Base-by-base conservation (phyloP, 768 basidiomycete genomes). In the Gymnopilus dilepis region DNA sequence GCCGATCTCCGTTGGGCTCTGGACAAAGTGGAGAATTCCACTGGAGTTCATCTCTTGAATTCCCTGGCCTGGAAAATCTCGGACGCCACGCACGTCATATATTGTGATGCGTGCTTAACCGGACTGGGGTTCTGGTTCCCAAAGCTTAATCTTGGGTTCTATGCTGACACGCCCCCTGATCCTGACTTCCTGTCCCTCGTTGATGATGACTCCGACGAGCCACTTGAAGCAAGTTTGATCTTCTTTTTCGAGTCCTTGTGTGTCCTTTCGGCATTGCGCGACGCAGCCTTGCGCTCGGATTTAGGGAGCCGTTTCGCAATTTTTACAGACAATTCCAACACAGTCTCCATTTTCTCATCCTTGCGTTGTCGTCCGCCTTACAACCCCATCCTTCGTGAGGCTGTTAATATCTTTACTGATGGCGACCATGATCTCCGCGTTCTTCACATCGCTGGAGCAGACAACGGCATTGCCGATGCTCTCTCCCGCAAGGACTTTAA, bases 1-100 rank as follows among this genome's bases (percentile, higher is more conserved):
- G 26, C 45, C 0, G 77, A 81, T 19, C 58, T 79, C 7, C 0
- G 0, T 0, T 84, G 82, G 82, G 62, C 77, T 1, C 50, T 48
- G 0, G 28, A 67, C 9, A 72, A 74, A 43, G 11, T 81, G 0
- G 11, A 58, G 0, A 0, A 1, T 0, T 65, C 67, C 0, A 8
- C 43, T 7, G 76, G 77, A 0, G 58, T 79, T 6, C 60, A 47
- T 4, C 12, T 76, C 3, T 37, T 77, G 3, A 24, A 66, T 1
- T 60, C 70, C 0, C 12, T 56, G 0, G 59, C 57, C 0, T 75
- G 75, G 72, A 4, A 0, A 9, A 0, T 60, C 8, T 74, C 73
- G 1, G 5, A 52, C 1, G 60, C 2, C 34, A 0, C 63, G 67
- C 1, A 59, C 65, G 56, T 55, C 13, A 40, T 70, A 1, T 70